Conservation (phyloP, 2,329 filamentous ascomycete species). For the Sordariomycetes sp. region DNA sequence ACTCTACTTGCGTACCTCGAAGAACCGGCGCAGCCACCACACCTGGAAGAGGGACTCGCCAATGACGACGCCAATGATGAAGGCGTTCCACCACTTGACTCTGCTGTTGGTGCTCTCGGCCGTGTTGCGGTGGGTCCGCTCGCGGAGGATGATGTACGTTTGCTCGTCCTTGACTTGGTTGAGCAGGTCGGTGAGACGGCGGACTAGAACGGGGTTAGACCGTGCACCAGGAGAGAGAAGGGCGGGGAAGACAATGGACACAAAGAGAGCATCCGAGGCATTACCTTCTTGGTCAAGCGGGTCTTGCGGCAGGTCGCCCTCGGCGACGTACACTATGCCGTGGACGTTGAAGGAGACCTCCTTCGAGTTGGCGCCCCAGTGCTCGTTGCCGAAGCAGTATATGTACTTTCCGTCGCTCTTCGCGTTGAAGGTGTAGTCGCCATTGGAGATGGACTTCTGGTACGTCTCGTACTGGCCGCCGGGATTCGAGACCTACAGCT, state of each 20-base stretch:
- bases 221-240: background rate
- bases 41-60: slow-evolving; percentile 96
- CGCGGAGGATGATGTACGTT: slow-evolving; percentile 88
- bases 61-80: slow-evolving; percentile 80
- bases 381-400: slow-evolving; percentile 99
- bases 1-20: slow-evolving; percentile 49
- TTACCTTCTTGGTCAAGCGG: slow-evolving; percentile 84
- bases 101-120: slow-evolving; percentile 95
- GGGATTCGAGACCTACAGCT: slow-evolving; percentile 66
- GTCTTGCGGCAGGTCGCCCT: slow-evolving; percentile 72
- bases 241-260: background rate
- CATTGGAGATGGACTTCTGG: slow-evolving; percentile 73
- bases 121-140: slow-evolving; percentile 94
- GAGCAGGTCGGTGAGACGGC: slow-evolving; percentile 72
- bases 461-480: slow-evolving; percentile 64
- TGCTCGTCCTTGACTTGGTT: slow-evolving; percentile 96
- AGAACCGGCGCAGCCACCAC: slow-evolving; percentile 98
- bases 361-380: slow-evolving; percentile 92
- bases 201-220: slow-evolving; percentile 34
- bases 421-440: slow-evolving; percentile 88
- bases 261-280: slow-evolving; percentile 9
- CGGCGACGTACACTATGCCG: slow-evolving; percentile 93
- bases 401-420: slow-evolving; percentile 76
- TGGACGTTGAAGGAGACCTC: slow-evolving; percentile 99
- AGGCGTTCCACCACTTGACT: slow-evolving; percentile 99